phyloP scores from a whole-genome alignment of 352 stramenopile genomes.

The Phytopythium boreale region DNA sequence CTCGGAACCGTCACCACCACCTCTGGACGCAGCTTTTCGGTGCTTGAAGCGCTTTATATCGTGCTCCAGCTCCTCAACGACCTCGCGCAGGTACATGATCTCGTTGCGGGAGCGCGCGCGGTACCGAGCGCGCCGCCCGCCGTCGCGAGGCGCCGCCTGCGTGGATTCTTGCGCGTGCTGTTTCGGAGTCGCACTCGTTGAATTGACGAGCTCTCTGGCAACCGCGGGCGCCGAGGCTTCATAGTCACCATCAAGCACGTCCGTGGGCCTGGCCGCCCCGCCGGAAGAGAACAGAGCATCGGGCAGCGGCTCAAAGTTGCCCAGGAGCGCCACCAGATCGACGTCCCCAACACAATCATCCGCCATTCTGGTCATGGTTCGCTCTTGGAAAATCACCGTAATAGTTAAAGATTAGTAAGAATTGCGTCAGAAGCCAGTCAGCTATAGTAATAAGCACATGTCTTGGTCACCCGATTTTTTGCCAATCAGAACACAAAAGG shows the following conservation, averaged over 20 bases:
- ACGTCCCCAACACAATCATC: neutral
- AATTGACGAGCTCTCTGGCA: too few relatives aligned
- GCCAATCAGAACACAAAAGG: too few relatives aligned
- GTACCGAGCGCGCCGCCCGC: neutral
- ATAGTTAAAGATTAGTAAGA: too few relatives aligned
- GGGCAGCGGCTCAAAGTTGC: neutral
- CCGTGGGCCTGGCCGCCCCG: neutral
- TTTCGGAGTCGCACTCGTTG: too few relatives aligned
- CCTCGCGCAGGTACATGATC: constrained; percentile 8
- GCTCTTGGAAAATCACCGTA: too few relatives aligned
- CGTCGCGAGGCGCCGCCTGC: neutral
- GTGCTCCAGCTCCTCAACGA: neutral
- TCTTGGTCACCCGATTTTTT: too few relatives aligned
- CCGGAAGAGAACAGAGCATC: neutral
- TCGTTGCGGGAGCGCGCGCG: constrained; percentile 3
- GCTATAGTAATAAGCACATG: too few relatives aligned
- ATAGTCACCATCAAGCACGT: neutral
- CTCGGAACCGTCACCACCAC: neutral
- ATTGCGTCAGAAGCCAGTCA: too few relatives aligned
- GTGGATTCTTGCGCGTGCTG: too few relatives aligned
- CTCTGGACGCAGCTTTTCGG: neutral
- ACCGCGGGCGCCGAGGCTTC: too few relatives aligned
- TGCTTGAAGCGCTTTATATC: neutral
- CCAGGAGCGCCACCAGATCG: neutral
- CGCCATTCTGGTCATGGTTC: neutral